Conservation (phyloP, 2,329 filamentous ascomycete genomes). For the Talaromyces sp. region DNA sequence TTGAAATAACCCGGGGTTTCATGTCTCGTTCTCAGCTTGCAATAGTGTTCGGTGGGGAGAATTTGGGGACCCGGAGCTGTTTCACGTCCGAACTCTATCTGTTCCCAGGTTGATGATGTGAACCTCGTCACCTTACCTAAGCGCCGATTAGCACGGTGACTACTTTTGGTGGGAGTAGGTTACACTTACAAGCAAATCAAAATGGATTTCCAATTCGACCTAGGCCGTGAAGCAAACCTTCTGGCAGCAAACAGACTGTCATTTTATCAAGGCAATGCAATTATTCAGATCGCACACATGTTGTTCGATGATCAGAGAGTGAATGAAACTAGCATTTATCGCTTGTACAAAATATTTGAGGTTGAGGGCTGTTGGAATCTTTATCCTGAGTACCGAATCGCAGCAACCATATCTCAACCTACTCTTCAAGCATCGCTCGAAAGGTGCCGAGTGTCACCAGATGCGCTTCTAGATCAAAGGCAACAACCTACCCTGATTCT, state of each 20-base stretch:
- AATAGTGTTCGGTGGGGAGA: no score
- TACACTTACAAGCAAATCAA: no score
- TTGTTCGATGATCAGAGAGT: background rate
- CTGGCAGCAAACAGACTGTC: background rate
- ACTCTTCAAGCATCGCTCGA: background rate
- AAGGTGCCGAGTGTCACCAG: background rate
- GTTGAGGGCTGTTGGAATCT: slow-evolving; percentile 11
- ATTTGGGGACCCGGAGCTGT: no score
- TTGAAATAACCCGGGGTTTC: no score
- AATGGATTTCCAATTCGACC: background rate
- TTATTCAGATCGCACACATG: background rate
- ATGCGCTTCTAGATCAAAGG: background rate
- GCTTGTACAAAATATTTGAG: slow-evolving; percentile 4
- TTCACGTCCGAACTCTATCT: no score
- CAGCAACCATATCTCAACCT: background rate
- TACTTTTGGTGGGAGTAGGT: no score
- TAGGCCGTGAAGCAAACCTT: background rate
- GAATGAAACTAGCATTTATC: background rate
- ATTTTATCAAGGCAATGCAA: background rate
- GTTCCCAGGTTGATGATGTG: no score
- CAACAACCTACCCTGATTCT: background rate
- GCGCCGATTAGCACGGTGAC: no score
- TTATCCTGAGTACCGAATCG: slow-evolving; percentile 7
- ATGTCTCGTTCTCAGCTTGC: no score
- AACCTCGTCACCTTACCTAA: no score